Percentiles rank a stretch among this genome's conserved stretches.
Conservation (phyloP, 441 rosid genomes). For the Isatis lusitanica region DNA sequence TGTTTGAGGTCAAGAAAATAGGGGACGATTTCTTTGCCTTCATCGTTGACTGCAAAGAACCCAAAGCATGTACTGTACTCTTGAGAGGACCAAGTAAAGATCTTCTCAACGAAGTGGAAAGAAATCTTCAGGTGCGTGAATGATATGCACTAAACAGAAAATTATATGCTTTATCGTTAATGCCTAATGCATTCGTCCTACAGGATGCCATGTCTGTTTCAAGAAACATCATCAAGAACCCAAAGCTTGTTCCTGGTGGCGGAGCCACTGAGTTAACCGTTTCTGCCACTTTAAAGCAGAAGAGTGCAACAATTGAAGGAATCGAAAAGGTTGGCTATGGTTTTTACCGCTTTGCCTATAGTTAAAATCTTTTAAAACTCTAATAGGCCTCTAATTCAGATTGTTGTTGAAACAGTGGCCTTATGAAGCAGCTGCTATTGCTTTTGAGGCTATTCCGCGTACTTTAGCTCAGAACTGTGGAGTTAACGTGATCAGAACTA, state of each 20-base stretch:
- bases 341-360: not conserved
- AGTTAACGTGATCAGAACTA: conserved; percentile 85
- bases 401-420: conserved; percentile 67
- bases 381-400: not conserved
- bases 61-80: conserved; percentile 89
- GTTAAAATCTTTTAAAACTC: not conserved
- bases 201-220: conserved; percentile 97
- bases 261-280: conserved; percentile 90
- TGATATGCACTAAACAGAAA: not conserved
- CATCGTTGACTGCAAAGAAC: conserved; percentile 88
- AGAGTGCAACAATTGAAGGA: conserved; percentile 88
- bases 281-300: conserved; percentile 84
- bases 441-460: conserved; percentile 92
- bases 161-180: not conserved
- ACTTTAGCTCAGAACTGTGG: conserved; percentile 96
- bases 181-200: conserved; percentile 23
- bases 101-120: conserved; percentile 90
- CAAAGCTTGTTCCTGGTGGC: conserved; percentile 94
- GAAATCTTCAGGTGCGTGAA: conserved; percentile 78
- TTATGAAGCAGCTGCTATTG: conserved; percentile 93
- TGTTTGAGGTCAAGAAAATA: conserved; percentile 89
- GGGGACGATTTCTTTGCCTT: conserved; percentile 88
- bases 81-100: conserved; percentile 96
- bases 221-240: conserved; percentile 92
- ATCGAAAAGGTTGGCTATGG: conserved; percentile 66